A percentile compares a stretch with the other conserved stretches of the same genome.
These are phyloP conservation scores for Nyctanthes arbortristis DNA, from an alignment of 257 asterid species.

Conservation along the genomic window DNA sequence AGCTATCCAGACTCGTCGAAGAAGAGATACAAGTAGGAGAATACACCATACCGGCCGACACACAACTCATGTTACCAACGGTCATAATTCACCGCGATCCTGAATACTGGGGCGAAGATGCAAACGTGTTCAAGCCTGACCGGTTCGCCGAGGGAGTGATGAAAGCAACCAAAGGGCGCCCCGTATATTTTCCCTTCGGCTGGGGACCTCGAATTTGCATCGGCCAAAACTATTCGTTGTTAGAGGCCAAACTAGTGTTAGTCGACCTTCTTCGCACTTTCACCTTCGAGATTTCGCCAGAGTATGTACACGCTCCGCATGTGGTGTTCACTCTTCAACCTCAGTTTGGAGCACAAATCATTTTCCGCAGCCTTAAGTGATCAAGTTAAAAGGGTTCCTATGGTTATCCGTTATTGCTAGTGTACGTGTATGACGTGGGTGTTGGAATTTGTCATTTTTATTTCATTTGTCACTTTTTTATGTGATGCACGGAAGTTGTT, in stretches of 20 bases:
- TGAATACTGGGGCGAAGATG: slow-evolving; percentile 33
- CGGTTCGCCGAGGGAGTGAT: slow-evolving; percentile 32
- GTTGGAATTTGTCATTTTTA: too few species aligned
- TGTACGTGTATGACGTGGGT: too few species aligned
- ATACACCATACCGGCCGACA: slow-evolving; percentile 18
- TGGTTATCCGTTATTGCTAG: too few species aligned
- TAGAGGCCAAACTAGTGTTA: slow-evolving; percentile 7
- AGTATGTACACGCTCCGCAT: slow-evolving; percentile 7
- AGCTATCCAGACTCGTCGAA: background rate
- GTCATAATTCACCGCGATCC: slow-evolving; percentile 3
- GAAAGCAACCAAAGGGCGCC: slow-evolving; percentile 20
- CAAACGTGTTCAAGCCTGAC: slow-evolving; percentile 26
- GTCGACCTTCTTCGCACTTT: slow-evolving; percentile 17
- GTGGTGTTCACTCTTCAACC: background rate
- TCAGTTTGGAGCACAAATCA: background rate
- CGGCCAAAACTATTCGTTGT: slow-evolving; percentile 26
- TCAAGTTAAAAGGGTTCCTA: too few species aligned
- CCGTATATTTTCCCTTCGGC: slow-evolving; percentile 25
- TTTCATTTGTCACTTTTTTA: too few species aligned
- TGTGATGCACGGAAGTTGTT: too few species aligned
- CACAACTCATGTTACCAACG: slow-evolving; percentile 14
- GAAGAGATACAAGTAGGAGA: slow-evolving; percentile 5
- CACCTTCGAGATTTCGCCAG: slow-evolving; percentile 9
- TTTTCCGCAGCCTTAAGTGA: background rate
- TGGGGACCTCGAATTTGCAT: slow-evolving; percentile 31